Conservation (phyloP, 805 yeast genomes). For the Teunomyces funiuensis region DNA sequence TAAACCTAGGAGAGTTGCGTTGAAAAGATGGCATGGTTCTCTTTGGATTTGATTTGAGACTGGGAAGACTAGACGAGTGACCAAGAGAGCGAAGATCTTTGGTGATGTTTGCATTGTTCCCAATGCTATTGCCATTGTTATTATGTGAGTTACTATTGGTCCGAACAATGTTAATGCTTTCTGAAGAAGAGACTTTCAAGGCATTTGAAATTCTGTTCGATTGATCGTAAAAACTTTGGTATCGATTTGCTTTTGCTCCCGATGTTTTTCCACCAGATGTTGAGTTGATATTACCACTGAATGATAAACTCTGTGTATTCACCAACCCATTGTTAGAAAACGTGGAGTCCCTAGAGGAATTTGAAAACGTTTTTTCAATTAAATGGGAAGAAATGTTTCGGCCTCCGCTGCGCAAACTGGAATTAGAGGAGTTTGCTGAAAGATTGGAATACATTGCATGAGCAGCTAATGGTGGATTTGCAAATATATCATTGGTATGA, state of each 20-base stretch:
- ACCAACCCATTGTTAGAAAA: conserved; percentile 6
- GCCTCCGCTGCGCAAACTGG: conserved; percentile 26
- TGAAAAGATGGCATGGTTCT: conserved; percentile 7
- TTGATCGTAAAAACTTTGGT: conserved; percentile 49
- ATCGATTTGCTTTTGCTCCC: conserved; percentile 46
- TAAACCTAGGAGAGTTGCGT: conserved; percentile 8
- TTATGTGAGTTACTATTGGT: conserved; percentile 15
- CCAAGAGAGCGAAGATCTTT: conserved; percentile 17
- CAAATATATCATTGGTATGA: conserved; percentile 12
- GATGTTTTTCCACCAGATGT: conserved; percentile 29
- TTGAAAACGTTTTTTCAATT: conserved; percentile 35
- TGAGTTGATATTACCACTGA: conserved; percentile 8
- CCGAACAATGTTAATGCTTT: conserved; percentile 22
- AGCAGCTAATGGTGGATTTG: conserved; percentile 22
- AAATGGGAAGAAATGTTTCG: conserved; percentile 11
- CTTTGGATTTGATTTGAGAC: conserved; percentile 16
- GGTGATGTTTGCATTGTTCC: not conserved
- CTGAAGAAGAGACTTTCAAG: conserved; percentile 34
- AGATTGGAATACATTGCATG: conserved; percentile 23
- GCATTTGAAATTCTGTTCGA: conserved; percentile 45
- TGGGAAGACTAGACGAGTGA: conserved; percentile 23
- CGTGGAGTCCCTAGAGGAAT: conserved; percentile 31
- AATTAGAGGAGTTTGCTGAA: conserved; percentile 35
- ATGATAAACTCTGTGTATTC: conserved; percentile 7
- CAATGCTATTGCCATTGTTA: not conserved